Evolutionary conservation across 83 land plant species (phyloP), one percentile per base, ranked within the genome.

Genomic region (Larix sibirica): DNA sequence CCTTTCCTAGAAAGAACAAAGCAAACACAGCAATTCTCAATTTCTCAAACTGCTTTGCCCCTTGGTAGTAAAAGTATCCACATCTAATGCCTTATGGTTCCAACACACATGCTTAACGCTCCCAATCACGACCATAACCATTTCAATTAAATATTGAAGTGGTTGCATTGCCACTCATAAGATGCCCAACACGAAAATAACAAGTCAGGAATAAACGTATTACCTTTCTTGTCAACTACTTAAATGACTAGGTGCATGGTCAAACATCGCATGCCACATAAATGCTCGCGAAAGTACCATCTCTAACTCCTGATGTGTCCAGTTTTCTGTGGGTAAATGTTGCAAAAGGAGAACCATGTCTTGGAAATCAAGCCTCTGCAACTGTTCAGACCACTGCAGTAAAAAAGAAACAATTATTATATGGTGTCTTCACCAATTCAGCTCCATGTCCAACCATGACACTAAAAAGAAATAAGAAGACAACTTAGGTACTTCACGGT

Each of bases 241-340:
- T 62, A 96, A 85, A 84, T 97, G 99, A 76, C 97, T 94, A 10
- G 99, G 99, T 16, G 93, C 92, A 13, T 88, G 94, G 81, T 96
- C 94, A 84, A 97, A 97, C 98, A 97, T 96, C 71, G 93, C 88
- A 80, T 97, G 96, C 99, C 99, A 97, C 99, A 97, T 97, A 84
- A 88, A 97, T 56, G 98, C 99, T 69, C 96, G 90, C n/a, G 99
- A 97, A 21, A 97, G 98, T 16, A 97, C 99, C 98, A 97, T 96
- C 82, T 97, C 99, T 59, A 97, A 88, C 79, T 97, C 99, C 66
- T 92, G 93, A 81, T 96, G 88, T 1, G 92, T 96, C 99, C 99
- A 97, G 71, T 91, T 91, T 61, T 90, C 82, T 31, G 99, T 97
- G n/a, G 99, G 99, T 79, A 97, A 90, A 83, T 94, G 98, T 83